These are phyloP conservation scores for Starmerella potacharoeniae DNA, from an alignment of 805 yeast genomes.

Conservation along the genomic window DNA sequence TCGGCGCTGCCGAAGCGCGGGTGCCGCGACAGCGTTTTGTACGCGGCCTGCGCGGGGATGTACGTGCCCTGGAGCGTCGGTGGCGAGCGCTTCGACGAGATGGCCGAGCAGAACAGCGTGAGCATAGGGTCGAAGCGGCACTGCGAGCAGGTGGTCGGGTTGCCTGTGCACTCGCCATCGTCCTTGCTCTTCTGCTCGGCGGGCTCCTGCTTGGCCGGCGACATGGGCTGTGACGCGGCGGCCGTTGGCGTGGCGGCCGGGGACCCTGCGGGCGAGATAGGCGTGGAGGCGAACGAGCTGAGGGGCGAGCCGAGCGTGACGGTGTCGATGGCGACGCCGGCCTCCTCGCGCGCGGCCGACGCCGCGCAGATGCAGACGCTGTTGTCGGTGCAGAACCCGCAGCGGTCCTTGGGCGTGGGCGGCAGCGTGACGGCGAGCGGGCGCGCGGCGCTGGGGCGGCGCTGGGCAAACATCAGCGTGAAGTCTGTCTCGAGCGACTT, in stretches of 20 bases:
- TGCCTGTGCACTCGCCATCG: constrained; percentile 49
- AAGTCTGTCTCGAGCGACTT: constrained; percentile 21
- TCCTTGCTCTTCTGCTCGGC: constrained; percentile 19
- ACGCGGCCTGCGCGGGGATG: constrained; percentile 85
- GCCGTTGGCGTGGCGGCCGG: not conserved
- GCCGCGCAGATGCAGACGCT: constrained; percentile 90
- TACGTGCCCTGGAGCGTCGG: constrained; percentile 32
- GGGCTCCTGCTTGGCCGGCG: not conserved
- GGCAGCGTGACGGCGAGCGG: constrained; percentile 10
- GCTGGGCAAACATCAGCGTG: constrained; percentile 15
- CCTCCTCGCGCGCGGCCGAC: constrained; percentile 37
- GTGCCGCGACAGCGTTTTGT: constrained; percentile 73
- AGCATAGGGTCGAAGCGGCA: constrained; percentile 83
- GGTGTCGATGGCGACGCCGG: constrained; percentile 19
- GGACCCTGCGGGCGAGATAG: constrained; percentile 8
- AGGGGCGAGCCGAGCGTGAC: constrained; percentile 21
- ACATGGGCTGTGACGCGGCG: not conserved
- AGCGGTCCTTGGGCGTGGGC: constrained; percentile 42
- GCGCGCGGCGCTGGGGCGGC: constrained; percentile 10
- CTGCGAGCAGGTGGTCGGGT: constrained; percentile 77
- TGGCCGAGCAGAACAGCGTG: constrained; percentile 75
- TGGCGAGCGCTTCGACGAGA: constrained; percentile 39
- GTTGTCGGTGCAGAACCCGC: constrained; percentile 90
- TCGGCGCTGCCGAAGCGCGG: constrained; percentile 64
- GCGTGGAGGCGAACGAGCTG: constrained; percentile 12